Evolutionary conservation across 2,329 filamentous ascomycete genomes (phyloP), one percentile per base, ranked within the genome.

Genomic region (Zymoseptoria tritici): DNA sequence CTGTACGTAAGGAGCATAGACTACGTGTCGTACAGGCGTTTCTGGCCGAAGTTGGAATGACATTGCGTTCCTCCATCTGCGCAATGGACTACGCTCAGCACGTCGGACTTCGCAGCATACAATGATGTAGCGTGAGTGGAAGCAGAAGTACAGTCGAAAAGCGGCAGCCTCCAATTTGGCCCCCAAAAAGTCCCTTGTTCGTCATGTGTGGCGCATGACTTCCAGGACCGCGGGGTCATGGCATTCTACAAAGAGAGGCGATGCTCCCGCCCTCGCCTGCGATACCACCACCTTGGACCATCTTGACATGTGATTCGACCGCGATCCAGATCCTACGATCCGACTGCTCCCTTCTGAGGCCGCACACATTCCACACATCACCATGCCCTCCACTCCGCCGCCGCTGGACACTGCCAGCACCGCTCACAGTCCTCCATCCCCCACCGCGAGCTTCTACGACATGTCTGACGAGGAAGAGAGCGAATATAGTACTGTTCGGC

Each of bases 381-480:
- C 49, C 54, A 64, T 64, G 62, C 62, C 64, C 31, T 58, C 62
- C 11, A 64, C 60, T 11, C 62, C 62, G 31, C 58, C 62, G 11
- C 52, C 55, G 53, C 24, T 31, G 42, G 54, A 60, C 22, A 56
- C 56, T 24, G 56, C 62, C 6, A 60, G 59, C 54, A 57, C 64
- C 22, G 64, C 67, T 20, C 64, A 67, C 6, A 68, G 65, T 54
- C 78, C 80, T 52, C 80, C 85, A 13, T 97, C 92, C 42, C 91
- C 92, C 2, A 84, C 89, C 2, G 90, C 87, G 56, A 96, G 91
- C 70, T 94, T 93, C 80, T 97, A 96, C 80, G 93, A 93, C 71
- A 81, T 97, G 81, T 96, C 90, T 75, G 95, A 99, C 78, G 91
- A 96, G 71, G 92, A 96, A 64, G 94, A 97, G 76, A 89, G 88